phyloP scores from a whole-genome alignment of 2,329 filamentous ascomycete genomes.

The Hypoxylon sp. region DNA sequence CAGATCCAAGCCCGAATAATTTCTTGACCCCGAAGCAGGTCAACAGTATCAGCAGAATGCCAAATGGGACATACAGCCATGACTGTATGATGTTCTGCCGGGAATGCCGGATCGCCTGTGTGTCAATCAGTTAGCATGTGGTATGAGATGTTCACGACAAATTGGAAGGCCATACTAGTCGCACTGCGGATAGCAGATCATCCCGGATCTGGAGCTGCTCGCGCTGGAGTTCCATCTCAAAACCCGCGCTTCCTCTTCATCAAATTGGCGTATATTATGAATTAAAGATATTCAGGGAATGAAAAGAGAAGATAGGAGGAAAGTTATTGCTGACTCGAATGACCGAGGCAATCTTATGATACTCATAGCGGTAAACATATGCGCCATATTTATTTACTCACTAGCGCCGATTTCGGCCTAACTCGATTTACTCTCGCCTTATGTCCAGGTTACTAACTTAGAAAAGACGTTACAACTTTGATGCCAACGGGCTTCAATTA shows the following conservation, averaged over 20 bases:
- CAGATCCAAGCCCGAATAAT: slow-evolving; percentile 60
- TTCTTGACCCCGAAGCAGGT: slow-evolving; percentile 60
- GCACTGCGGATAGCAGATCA: slow-evolving; percentile 34
- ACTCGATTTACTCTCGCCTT: not conserved
- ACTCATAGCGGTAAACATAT: slow-evolving; percentile 12
- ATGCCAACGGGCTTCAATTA: not conserved
- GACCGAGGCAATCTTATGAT: slow-evolving; percentile 15
- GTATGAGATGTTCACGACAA: not conserved
- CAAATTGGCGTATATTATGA: not conserved
- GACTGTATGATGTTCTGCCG: slow-evolving; percentile 49
- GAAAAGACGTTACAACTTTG: not conserved
- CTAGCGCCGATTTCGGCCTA: slow-evolving; percentile 37
- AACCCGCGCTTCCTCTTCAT: not conserved
- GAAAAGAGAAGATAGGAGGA: not conserved
- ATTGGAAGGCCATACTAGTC: slow-evolving; percentile 24
- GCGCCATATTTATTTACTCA: slow-evolving; percentile 21
- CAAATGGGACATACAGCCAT: slow-evolving; percentile 66
- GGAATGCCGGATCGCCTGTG: slow-evolving; percentile 42
- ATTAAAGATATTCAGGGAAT: slow-evolving; percentile 8
- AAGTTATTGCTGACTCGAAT: not conserved
- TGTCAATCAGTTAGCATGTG: slow-evolving; percentile 1
- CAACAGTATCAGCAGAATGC: slow-evolving; percentile 57
- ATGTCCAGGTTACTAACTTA: slow-evolving; percentile 7
- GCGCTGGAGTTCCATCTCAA: slow-evolving; percentile 4
- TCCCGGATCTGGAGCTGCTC: slow-evolving; percentile 25